Conservation (phyloP, 495 filamentous ascomycete genomes). For the Penicilliopsis zonata region DNA sequence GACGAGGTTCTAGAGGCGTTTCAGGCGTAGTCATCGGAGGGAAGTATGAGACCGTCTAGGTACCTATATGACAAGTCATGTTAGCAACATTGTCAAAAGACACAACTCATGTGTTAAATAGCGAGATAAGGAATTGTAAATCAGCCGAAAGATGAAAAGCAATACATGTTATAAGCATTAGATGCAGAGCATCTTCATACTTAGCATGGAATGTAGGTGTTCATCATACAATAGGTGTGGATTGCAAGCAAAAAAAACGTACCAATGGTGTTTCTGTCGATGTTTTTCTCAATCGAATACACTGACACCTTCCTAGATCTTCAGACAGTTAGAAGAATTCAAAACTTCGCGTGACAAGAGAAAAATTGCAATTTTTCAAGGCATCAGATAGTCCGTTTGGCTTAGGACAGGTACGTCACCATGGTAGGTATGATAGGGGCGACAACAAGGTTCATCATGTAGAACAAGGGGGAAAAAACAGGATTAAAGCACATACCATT, state of each 20-base stretch:
- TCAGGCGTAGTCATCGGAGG: conserved; percentile 25
- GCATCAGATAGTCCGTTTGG: conserved; percentile 83
- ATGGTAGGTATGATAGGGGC: conserved; percentile 83
- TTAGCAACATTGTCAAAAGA: conserved; percentile 20
- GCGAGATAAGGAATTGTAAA: conserved; percentile 8
- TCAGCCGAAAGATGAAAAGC: conserved; percentile 99
- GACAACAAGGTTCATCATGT: conserved; percentile 82
- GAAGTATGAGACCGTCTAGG: conserved; percentile 7
- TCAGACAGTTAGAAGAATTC: conserved; percentile 18
- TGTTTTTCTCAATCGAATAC: neutral
- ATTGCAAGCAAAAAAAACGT: conserved; percentile 4
- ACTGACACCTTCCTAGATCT: conserved; percentile 14
- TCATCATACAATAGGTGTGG: conserved; percentile 46
- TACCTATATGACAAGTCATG: conserved; percentile 15
- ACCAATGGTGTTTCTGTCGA: neutral
- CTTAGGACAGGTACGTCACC: conserved; percentile 84
- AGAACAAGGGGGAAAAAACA: conserved; percentile 12
- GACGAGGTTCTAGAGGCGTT: conserved; percentile 50
- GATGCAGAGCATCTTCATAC: conserved; percentile 54
- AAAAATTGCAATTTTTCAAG: neutral
- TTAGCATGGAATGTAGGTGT: conserved; percentile 80
- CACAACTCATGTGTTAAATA: conserved; percentile 1
- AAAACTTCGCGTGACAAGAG: conserved; percentile 5
- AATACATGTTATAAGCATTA: conserved; percentile 64
- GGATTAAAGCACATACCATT: conserved; percentile 25